Evolutionary conservation across 2,329 filamentous ascomycete genomes (phyloP).

Genomic region (Zelopaecilomyces penicillatus): DNA sequence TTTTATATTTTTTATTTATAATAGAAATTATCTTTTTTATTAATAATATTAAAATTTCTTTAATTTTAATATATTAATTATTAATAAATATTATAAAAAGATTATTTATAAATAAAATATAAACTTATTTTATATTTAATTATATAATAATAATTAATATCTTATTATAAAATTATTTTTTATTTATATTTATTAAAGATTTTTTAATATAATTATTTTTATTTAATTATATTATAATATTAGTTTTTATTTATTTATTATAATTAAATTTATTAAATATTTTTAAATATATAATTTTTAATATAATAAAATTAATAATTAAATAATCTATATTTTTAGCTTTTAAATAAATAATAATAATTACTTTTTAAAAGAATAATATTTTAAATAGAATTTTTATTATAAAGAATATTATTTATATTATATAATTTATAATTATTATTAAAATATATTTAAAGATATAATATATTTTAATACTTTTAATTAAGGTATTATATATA

Average conservation of each 20-base stretch:
- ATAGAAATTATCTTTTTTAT: conserved; percentile 1
- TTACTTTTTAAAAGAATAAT: background rate
- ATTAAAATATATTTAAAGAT: background rate
- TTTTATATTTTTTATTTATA: conserved; percentile 2
- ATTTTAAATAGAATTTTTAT: no score
- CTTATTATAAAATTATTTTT: background rate
- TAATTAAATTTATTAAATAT: conserved; percentile 1
- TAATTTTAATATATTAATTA: no score
- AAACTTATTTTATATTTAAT: no score
- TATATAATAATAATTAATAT: no score
- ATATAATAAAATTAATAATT: background rate
- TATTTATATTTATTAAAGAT: conserved; percentile 2
- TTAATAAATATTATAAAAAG: no score
- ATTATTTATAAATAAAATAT: no score
- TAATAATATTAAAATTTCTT: conserved; percentile 1
- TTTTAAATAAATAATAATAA: no score
- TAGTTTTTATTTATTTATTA: background rate
- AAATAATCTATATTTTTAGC: conserved; percentile 1
- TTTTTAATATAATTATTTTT: conserved; percentile 1
- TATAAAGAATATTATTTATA: background rate
- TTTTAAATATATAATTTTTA: conserved; percentile 3
- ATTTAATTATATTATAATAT: conserved; percentile 4
- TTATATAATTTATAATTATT: conserved; percentile 2
- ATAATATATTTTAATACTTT: no score
- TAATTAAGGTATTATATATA: background rate